These are phyloP conservation scores for Aspergillus persii DNA, from an alignment of 2,329 filamentous ascomycete genomes.

Conservation along the genomic window DNA sequence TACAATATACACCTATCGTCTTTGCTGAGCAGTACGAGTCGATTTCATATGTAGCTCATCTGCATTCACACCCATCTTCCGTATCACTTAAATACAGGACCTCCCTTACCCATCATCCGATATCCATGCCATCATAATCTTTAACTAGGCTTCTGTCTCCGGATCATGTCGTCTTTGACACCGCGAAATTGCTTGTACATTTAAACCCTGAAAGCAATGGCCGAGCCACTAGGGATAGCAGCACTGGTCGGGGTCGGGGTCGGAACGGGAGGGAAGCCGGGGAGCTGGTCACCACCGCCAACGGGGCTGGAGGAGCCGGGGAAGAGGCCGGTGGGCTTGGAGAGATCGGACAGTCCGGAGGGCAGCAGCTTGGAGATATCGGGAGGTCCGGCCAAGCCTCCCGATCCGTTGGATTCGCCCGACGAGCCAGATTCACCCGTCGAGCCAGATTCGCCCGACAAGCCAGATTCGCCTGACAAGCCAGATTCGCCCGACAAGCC, in stretches of 20 bases:
- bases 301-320: background rate
- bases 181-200: background rate
- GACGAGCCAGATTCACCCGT: background rate
- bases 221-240: background rate
- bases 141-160: background rate
- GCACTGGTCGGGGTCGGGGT: background rate
- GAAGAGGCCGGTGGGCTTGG: background rate
- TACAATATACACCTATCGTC: no score
- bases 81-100: background rate
- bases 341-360: background rate
- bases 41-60: background rate
- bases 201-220: background rate
- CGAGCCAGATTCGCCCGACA: background rate
- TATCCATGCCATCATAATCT: background rate
- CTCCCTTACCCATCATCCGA: background rate
- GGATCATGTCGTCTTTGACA: background rate
- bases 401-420: background rate
- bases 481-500: no score
- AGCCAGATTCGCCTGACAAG: background rate
- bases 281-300: background rate
- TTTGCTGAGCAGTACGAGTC: background rate
- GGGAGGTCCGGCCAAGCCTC: background rate
- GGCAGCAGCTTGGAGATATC: background rate
- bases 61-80: background rate
- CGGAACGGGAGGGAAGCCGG: no score